Conservation (phyloP, 495 filamentous ascomycete genomes). For the Tuber microsphaerosporum region DNA sequence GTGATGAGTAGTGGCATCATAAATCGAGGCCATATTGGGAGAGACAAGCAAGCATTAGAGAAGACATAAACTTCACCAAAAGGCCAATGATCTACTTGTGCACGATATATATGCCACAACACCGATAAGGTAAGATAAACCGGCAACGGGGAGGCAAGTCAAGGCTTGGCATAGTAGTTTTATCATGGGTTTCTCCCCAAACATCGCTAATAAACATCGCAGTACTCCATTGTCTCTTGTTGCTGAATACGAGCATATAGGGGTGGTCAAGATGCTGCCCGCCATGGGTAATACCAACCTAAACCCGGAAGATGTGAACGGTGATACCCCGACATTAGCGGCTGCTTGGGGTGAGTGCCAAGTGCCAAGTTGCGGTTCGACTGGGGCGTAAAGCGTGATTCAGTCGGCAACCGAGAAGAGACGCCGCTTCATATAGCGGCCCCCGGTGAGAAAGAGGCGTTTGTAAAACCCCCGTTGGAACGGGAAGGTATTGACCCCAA, state of each 20-base stretch:
- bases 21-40: background rate
- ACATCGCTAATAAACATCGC: background rate
- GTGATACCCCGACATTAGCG: background rate
- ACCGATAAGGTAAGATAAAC: background rate
- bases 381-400: background rate
- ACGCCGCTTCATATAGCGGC: background rate
- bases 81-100: background rate
- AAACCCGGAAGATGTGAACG: background rate
- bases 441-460: background rate
- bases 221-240: background rate
- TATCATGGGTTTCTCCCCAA: slow-evolving; percentile 11
- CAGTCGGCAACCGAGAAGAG: background rate
- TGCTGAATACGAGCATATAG: background rate
- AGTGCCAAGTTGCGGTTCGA: background rate
- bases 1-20: background rate
- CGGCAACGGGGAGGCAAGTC: background rate
- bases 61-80: slow-evolving; percentile 2
- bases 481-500: background rate
- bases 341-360: background rate
- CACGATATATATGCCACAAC: background rate
- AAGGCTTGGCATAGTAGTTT: slow-evolving; percentile 10
- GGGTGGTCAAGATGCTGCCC: background rate
- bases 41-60: background rate
- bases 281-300: background rate
- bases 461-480: background rate